Evolutionary conservation across 1,284 basidiomycete species (phyloP), one percentile per base, ranked within the genome.

Genomic region (Puccinia brachypodii): DNA sequence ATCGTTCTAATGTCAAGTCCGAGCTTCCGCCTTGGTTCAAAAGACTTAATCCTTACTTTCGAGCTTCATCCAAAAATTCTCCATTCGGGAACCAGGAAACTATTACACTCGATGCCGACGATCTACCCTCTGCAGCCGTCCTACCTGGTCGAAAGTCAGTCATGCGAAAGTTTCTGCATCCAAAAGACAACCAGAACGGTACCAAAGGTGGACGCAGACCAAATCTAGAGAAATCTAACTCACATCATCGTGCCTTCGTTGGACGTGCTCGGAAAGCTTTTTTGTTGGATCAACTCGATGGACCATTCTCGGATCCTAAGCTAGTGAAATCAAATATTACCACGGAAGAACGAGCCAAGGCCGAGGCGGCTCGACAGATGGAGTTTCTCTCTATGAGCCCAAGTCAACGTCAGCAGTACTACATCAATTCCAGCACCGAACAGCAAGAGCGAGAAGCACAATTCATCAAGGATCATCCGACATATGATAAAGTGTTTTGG

Each of bases 401-500:
- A 13, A 73, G 62, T 25, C 82, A 76, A 76, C 76, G 76, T 42
- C 81, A 76, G 64, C n/a, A 64, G 82, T 68, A 83, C 83, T 13
- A 89, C 31, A 88, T 89, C 84, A 92, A 11, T 16, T 89, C 89
- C 11, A 83, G 90, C 56, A 90, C 91, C 81, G 93, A 97, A 86
- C 90, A 90, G 11, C 90, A 91, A n/a, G 93, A 93, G 16, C 91
- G 91, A 85, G 93, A 92, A 85, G 92, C 93, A 0, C 93, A 94
- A 83, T 94, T 97, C 86, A 97, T 98, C 84, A 91, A 91, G 1
- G 90, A 92, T 66, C 93, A 98, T 87, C 95, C 96, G 0, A 91
- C 92, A 0, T 99, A 93, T 85, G 96, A 98, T 87, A 92, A 92
- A 85, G 91, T 93, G 0, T 92, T 98, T 84, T 98, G 94, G 92